Evolutionary conservation across 169 alveolate species (phyloP).

Genomic region (Plasmodium knowlesi): DNA sequence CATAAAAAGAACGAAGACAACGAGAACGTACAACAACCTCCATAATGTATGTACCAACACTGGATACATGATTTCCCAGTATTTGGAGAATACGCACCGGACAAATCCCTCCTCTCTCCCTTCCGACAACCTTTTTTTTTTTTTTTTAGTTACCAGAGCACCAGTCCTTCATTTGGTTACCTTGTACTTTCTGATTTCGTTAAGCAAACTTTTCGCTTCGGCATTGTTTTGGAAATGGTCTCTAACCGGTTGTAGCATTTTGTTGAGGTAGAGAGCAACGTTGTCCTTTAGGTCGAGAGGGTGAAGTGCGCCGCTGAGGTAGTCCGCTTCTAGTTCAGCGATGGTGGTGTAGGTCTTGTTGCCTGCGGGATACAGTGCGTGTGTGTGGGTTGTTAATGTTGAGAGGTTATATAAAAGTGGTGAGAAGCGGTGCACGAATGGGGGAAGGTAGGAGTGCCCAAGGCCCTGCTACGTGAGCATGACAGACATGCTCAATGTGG

Average conservation of each 20-base stretch:
- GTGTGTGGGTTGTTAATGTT: not conserved
- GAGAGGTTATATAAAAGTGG: not conserved
- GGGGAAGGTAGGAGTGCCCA: no score
- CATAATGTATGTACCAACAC: not conserved
- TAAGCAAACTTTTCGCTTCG: slow-evolving; percentile 92
- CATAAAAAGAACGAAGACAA: not conserved
- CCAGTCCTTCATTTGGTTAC: slow-evolving; percentile 80
- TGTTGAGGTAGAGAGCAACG: slow-evolving; percentile 91
- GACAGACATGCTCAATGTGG: slow-evolving; percentile 81
- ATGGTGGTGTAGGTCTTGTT: slow-evolving; percentile 84
- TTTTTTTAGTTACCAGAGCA: no score
- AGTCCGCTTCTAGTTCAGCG: slow-evolving; percentile 92
- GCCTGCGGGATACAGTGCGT: slow-evolving; percentile 81
- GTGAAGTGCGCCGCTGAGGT: slow-evolving; percentile 91
- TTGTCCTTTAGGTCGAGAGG: slow-evolving; percentile 97
- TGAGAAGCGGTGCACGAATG: no score
- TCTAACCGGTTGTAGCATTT: slow-evolving; percentile 96
- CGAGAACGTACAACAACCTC: not conserved
- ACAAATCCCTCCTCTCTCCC: not conserved
- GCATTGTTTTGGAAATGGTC: slow-evolving; percentile 92
- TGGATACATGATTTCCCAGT: not conserved
- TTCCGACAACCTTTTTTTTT: not conserved
- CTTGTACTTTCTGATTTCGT: slow-evolving; percentile 85
- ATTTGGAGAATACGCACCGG: not conserved
- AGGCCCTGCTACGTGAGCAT: slow-evolving; percentile 90